These are phyloP conservation scores for Neobulgaria alba DNA, from an alignment of 2,329 filamentous ascomycete genomes.

Conservation along the genomic window DNA sequence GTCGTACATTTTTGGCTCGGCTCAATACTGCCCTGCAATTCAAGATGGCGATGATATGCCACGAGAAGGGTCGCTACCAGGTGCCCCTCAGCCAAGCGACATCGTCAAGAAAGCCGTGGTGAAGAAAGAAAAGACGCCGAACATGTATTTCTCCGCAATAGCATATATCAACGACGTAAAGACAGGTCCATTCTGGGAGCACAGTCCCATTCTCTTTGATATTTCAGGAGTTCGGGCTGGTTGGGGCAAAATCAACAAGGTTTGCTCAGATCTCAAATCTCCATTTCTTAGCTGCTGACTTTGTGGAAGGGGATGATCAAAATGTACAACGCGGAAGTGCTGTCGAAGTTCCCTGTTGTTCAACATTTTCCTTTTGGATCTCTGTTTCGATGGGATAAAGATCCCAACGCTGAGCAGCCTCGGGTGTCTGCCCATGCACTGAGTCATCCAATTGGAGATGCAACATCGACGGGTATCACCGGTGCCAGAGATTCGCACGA, in stretches of 20 bases:
- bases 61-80: slow-evolving; percentile 66
- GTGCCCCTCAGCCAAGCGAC: slow-evolving; percentile 62
- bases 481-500: slow-evolving; percentile 17
- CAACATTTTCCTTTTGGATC: slow-evolving; percentile 86
- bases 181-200: slow-evolving; percentile 91
- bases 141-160: slow-evolving; percentile 92
- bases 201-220: slow-evolving; percentile 89
- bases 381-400: slow-evolving; percentile 67
- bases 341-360: slow-evolving; percentile 96
- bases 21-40: slow-evolving; percentile 76
- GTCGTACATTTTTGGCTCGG: slow-evolving; percentile 91
- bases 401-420: slow-evolving; percentile 48
- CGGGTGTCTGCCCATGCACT: slow-evolving; percentile 46
- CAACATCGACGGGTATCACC: slow-evolving; percentile 9
- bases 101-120: slow-evolving; percentile 59
- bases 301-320: slow-evolving; percentile 82
- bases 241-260: slow-evolving; percentile 98
- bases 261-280: slow-evolving; percentile 19
- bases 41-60: slow-evolving; percentile 55
- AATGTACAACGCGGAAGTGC: slow-evolving; percentile 96
- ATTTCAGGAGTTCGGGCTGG: slow-evolving; percentile 83
- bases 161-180: slow-evolving; percentile 98
- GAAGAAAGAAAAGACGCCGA: slow-evolving; percentile 53
- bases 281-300: background rate
- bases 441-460: slow-evolving; percentile 38